Evolutionary conservation across 2,329 filamentous ascomycete species (phyloP), one percentile per base, ranked within the genome.

Genomic region (Nigrograna mackinnonii): DNA sequence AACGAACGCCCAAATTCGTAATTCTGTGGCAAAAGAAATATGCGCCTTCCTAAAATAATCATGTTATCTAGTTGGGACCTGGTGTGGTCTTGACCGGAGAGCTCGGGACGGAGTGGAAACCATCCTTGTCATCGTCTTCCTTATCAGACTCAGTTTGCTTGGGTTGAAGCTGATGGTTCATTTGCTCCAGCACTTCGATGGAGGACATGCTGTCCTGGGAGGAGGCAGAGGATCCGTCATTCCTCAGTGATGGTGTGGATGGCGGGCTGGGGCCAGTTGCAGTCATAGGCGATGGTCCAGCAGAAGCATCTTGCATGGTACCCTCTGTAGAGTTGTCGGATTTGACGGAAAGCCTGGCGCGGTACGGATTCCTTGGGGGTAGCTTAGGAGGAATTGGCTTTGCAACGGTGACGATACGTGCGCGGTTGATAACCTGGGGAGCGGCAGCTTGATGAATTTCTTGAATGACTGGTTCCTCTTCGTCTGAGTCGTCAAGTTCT

Each of bases 341-440:
- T 33, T 58, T 54, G 41, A 70, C 57, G 35, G 68, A 66, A 18
- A 69, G 52, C 16, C 67, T 53, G 40, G 7, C 34, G 17, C 61
- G 68, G 46, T 84, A 84, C 1, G 89, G 86, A 60, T 87, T 95
- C 35, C 91, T 79, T 3, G 82, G 78, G 1, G 91, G 91, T 11
- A 96, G 78, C 6, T 87, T 84, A 2, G 91, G 91, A 1, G 89
- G 82, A 1, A 85, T 70, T 24, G 90, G 81, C 70, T 92, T 95
- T 11, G 88, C 84, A 44, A 96, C 95, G 34, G 83, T 91, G 20
- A 96, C 89, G 37, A 96, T 75, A 37, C 86, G 86, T 18, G 90
- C 89, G 60, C 88, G 86, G 28, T 83, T 86, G 43, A 91, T 83
- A 41, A 83, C 79, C 40, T 86, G 82, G 2, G 86, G 83, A 2